Base-by-base conservation (phyloP, 1,139 yeast genomes). In the Pichia sp. region DNA sequence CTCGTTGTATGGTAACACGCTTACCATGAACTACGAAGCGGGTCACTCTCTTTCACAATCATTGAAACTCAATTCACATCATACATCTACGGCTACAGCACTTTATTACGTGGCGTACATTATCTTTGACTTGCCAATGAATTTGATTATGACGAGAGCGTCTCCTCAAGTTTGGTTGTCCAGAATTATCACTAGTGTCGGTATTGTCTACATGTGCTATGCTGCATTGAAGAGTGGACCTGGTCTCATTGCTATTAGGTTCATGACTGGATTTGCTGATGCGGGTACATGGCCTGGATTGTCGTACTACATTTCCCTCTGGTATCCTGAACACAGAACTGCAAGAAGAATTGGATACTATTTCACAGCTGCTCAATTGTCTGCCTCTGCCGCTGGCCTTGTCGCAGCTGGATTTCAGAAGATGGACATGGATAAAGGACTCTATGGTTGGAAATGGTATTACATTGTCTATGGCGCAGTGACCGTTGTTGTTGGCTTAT, bases 271-370 rank as follows among this genome's bases (percentile, higher is more conserved):
- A 32, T 52, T 81, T 41, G 83, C 81, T 41, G 87, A 87, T 34
- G 94, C 95, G 10, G 96, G 96, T 26, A 77, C 87, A 3, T 86
- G 95, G 95, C 96, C 96, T 1, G 96, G 95, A 10, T 67, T 86
- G 78, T 78, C 88, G 18, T 85, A 84, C 59, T 86, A 84, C 51
- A 68, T 86, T 30, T 74, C 88, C 1, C 64, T 84, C 49, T 86
- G 94, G 93, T 86, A 86, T 52, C 95, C 95, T 1, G 73, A 79
- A 37, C 79, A 82, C 34, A 67, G 93, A 40, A 73, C 78, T 47
- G 83, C 94, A 3, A 70, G 76, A 47, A 66, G 96, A 52, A 82
- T 86, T 44, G 95, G 95, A 2, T 85, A 82, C 61, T 86, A 86
- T 58, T 86, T 80, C 58, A 84, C 94, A 2, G 95, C 96, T 14